Base-by-base conservation (phyloP, 2,329 filamentous ascomycete genomes). In the Pseudocercospora fijiensis region DNA sequence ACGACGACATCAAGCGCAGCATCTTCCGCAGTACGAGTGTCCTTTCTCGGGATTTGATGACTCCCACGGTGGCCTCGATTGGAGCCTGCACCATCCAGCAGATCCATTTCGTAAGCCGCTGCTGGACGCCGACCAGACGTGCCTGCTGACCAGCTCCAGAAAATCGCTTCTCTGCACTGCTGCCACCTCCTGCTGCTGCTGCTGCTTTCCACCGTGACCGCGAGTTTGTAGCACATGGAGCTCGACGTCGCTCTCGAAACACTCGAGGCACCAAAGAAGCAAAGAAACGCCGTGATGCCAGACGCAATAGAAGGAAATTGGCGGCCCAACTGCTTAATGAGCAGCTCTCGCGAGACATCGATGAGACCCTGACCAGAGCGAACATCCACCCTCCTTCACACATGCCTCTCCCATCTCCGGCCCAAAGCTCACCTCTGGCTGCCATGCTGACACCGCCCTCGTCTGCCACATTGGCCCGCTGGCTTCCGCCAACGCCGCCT, bases 251-350 rank as follows among this genome's bases (percentile, higher is more conserved):
- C 11, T 62, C 63, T 18, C 71, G 72, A 18, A 67, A 73, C 59
- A 71, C 68, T 43, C 65, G 72, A 20, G 70, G 68, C 20, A 73
- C 72, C 10, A 72, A 71, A 58, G 72, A 73, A 45, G 72, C 69
- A 27, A 74, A 72, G 57, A 69, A 67, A 58, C 71, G 73, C n/a
- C 72, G 72, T 52, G 72, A 73, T 57, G 66, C 67, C 22, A 69
- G 72, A 60, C 68, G 71, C 3, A 69, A 70, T 58, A 65, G 61
- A 45, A 68, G 69, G 56, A 72, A 71, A 64, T 63, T 70, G 27
- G 67, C 68, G 26, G 72, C 69, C 28, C 73, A 73, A 51, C 59
- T 70, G 55, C 66, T 75, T 33, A 71, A 75, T 51, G 67, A 73
- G 58, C 69, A 73, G 64, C 68, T 75, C 24, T 71, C 71, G 16